Base-by-base conservation (phyloP, 1,284 basidiomycete species). In the Microbotryum scabiosae region DNA sequence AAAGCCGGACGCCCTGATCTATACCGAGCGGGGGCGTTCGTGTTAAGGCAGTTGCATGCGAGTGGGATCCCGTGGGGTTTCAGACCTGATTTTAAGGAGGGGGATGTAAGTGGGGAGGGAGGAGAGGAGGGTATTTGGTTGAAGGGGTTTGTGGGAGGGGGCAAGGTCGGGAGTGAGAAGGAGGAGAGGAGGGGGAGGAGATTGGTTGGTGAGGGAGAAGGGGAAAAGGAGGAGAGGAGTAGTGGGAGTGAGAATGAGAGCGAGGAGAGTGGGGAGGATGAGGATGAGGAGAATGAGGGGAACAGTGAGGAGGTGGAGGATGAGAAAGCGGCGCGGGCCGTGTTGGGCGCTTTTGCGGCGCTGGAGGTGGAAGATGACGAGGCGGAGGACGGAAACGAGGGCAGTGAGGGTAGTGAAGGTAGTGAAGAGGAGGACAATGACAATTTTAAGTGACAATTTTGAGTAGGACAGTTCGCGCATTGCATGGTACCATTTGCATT, bases 1-100 rank as follows among this genome's bases (percentile, higher is more conserved):
- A 88, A 90, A 74, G 86, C 88, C 20, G 90, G 89, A 7, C 75
- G 92, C 60, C 86, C 89, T 9, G 92, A 96, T 76, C 78, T 87
- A 21, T 86, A 90, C 72, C 81, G 92, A 51, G 89, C 90, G 1
- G 92, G 90, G 21, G 92, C 94, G 72, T 82, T 84, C 25, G 86
- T 84, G 12, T 66, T 69, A 59, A 70, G 73, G 36, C 67, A 60
- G 20, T 63, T 72, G 30, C 69, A 73, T 23, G 60, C 71, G 52
- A 68, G 64, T 4, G 12, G 59, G 30, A 68, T 74, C 51, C 66
- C 67, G 26, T 71, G 69, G 67, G 67, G 65, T 14, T 72, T 65
- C 54, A 60, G 26, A 51, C 65, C 56, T 16, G 52, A 48, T 9
- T 56, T 59, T 26, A 45, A 43, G 36, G 43, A 54, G 2, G 44